phyloP scores from a whole-genome alignment of 2,329 filamentous ascomycete species.

The Fusarium sambucinum region DNA sequence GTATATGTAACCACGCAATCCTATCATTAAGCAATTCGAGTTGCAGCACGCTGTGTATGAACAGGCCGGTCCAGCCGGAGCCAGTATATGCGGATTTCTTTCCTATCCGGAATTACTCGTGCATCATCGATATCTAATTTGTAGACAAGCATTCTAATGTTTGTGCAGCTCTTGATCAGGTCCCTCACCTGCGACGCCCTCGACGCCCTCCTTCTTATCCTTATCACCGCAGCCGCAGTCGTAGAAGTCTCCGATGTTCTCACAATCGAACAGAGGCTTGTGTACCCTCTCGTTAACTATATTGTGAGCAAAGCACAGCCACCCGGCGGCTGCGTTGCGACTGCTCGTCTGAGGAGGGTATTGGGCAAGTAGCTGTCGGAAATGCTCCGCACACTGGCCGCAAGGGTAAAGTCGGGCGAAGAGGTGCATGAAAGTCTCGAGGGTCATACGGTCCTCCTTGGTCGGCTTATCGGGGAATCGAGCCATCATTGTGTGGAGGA shows the following conservation, averaged over 20 bases:
- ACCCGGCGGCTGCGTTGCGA: slow-evolving; percentile 73
- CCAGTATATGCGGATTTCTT: slow-evolving; percentile 14
- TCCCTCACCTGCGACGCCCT: slow-evolving; percentile 37
- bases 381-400: slow-evolving; percentile 76
- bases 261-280: slow-evolving; percentile 74
- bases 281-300: slow-evolving; percentile 73
- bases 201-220: slow-evolving; percentile 56
- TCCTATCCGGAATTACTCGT: slow-evolving; percentile 20
- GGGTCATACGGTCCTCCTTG: slow-evolving; percentile 70
- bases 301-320: slow-evolving; percentile 77
- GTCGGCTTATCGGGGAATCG: slow-evolving; percentile 76
- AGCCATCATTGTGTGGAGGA: slow-evolving; percentile 78
- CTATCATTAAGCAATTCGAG: neutral
- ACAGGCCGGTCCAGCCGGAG: slow-evolving; percentile 44
- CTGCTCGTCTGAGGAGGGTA: slow-evolving; percentile 75
- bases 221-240: slow-evolving; percentile 79
- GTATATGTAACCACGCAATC: neutral
- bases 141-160: slow-evolving; percentile 17
- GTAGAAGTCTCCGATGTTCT: slow-evolving; percentile 76
- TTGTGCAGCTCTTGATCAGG: slow-evolving; percentile 41
- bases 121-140: slow-evolving; percentile 7
- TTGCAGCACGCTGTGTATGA: slow-evolving; percentile 1
- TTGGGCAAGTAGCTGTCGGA: slow-evolving; percentile 70
- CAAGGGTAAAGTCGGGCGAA: slow-evolving; percentile 78
- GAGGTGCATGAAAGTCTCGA: slow-evolving; percentile 74